Base-by-base conservation (phyloP, 768 basidiomycete genomes). In the Chalciporus chontae region DNA sequence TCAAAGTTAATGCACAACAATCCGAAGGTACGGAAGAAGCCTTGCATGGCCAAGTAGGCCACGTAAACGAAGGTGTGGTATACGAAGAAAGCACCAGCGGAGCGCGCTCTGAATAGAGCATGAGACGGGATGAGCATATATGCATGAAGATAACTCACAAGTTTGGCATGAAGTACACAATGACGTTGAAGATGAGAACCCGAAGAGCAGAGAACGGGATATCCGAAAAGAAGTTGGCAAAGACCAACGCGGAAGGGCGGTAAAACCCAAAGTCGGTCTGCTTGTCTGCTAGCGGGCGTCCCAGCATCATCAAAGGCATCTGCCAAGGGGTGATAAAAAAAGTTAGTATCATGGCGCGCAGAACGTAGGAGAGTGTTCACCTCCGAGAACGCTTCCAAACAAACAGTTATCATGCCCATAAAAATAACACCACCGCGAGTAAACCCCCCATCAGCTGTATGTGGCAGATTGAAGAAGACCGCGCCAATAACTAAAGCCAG, bases 391-490 rank as follows among this genome's bases (percentile, higher is more conserved):
- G 85, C 85, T 58, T 88, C 83, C 46, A 90, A 71, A 62, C 79
- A 79, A 40, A 81, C 83, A 0, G 82, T 79, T 39, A 93, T 66
- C 50, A 90, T 66, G 14, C 81, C 81, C 34, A 76, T 68, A 64
- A 94, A 93, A 45, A 94, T 78, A 26, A 92, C 81, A 68, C 87
- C 77, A 40, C 90, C 90, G 54, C 92, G 81, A 21, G 91, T 92
- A 70, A 96, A 96, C 0, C 85, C 89, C 27, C 93, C 93, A 37
- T 78, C 76, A 6, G 92, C 80, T 0, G 86, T 84, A 13, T 76
- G 60, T 2, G 90, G 87, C 43, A 87, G 77, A 42, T 85, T 80
- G 60, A 83, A 81, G 72, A 81, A 95, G 8, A 85, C 80, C 8
- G 77, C 83, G 31, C 91, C 91, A 56, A 88, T 73, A 37, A 89